Evolutionary conservation across 139 green algal species (phyloP), one percentile per base, ranked within the genome.

Genomic region (Chlamydomonas incerta): DNA sequence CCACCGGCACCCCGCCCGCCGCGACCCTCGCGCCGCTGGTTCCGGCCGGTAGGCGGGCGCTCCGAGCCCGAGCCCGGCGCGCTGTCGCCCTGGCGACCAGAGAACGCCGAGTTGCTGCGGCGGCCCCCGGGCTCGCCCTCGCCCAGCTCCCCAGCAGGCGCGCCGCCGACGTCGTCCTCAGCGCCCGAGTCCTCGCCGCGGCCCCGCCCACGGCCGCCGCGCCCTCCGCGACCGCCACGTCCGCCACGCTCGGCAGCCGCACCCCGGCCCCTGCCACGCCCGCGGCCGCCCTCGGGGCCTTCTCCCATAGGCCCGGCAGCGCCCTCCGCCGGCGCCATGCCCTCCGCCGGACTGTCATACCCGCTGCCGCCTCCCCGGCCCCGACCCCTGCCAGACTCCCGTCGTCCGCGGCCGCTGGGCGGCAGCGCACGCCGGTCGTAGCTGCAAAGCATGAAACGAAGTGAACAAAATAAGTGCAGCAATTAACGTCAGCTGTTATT

Each of bases 291-390:
- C 52, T 77, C 73, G 10, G 37, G 13, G 37, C 52, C 41, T 8
- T 50, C 41, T 50, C 41, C 41, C 41, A 8, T 8, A 50, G 41
- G 41, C 5, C 41, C 41, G 8, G 41, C 41, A 50, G 41, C 41
- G 41, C 41, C 41, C 5, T 50, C 41, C 41, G 5, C 6, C 5
- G 8, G 41, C 21, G 37, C 60, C 73, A 26, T 13, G 31, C 63
- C 80, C 55, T 86, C 71, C 0, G 81, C 69, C 13, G 72, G 72
- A n/a, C 82, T 76, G 46, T 82, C 82, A 52, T 74, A 81, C 28
- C 72, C 72, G 26, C 74, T 83, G 33, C 66, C 72, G 17, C 65
- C 50, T 2, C 84, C n/a, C 29, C 84, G 33, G 33, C 74, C 55
- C 26, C 83, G 35, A 1, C 66, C 55, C 24, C 84, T 47, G 21